Evolutionary conservation across 352 stramenopile species (phyloP).

Genomic region (Phytophthora agathidicida): DNA sequence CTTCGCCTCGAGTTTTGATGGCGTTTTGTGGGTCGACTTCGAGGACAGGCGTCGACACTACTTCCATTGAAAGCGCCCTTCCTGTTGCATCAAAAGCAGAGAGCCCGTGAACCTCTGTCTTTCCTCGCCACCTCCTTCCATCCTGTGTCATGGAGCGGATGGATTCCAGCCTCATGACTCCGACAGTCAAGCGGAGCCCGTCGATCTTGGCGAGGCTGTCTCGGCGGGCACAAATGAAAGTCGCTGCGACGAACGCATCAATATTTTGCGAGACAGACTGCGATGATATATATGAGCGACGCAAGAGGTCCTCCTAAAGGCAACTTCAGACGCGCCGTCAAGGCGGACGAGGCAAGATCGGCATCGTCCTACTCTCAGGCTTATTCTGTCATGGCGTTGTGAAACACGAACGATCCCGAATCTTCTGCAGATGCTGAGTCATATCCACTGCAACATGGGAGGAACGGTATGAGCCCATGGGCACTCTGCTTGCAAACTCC

Average conservation of each 20-base stretch:
- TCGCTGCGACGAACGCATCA: conserved; percentile 12
- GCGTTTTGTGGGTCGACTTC: conserved; percentile 15
- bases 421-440: conserved; percentile 6
- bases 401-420: conserved; percentile 1
- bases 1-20: conserved; percentile 14
- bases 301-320: conserved; percentile 11
- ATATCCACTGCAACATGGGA: too few relatives aligned
- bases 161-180: conserved; percentile 8
- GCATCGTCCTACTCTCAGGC: background rate
- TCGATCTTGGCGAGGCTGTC: background rate
- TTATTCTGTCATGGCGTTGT: conserved; percentile 23
- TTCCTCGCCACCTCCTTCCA: conserved; percentile 11
- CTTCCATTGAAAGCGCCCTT: background rate
- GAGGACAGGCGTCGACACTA: conserved; percentile 18
- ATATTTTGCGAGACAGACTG: conserved; percentile 8
- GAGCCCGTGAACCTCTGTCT: background rate
- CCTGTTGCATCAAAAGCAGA: too few relatives aligned
- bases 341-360: conserved; percentile 4
- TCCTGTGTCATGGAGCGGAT: background rate
- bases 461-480: too few relatives aligned
- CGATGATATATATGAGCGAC: conserved; percentile 34
- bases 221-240: conserved; percentile 9
- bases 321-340: conserved; percentile 10
- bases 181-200: background rate
- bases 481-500: too few relatives aligned